These are phyloP conservation scores for Nepenthes alata DNA, from an alignment of 179 eudicot genomes.

Conservation along the genomic window DNA sequence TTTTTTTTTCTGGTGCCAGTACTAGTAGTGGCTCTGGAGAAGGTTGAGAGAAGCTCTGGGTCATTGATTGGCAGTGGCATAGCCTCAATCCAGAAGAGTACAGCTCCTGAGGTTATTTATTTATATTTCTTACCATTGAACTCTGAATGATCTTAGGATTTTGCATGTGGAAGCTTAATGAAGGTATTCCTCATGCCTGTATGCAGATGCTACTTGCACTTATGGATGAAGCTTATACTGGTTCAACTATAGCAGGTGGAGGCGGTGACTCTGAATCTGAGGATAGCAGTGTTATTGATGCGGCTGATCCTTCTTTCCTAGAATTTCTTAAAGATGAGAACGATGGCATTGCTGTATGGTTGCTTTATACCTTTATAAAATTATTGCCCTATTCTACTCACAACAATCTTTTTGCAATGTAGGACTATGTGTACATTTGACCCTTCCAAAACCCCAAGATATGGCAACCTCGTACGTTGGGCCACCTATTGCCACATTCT, in stretches of 20 bases:
- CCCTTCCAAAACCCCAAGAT: no score
- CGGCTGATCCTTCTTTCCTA: slow-evolving; percentile 80
- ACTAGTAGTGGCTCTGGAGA: slow-evolving; percentile 90
- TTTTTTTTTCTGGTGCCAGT: slow-evolving; percentile 30
- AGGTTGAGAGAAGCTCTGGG: slow-evolving; percentile 86
- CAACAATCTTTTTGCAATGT: background rate
- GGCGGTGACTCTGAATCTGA: slow-evolving; percentile 96
- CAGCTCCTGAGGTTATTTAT: slow-evolving; percentile 79
- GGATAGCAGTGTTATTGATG: slow-evolving; percentile 69
- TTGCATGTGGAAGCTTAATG: slow-evolving; percentile 7
- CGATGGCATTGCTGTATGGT: slow-evolving; percentile 90
- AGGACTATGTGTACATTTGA: no score
- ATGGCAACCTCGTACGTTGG: no score
- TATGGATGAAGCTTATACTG: slow-evolving; percentile 99
- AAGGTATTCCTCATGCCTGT: slow-evolving; percentile 10
- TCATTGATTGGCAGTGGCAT: slow-evolving; percentile 82
- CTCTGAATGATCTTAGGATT: slow-evolving; percentile 3
- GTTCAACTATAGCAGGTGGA: slow-evolving; percentile 92
- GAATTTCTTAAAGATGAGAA: slow-evolving; percentile 98
- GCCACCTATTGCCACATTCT: no score
- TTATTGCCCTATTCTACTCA: no score
- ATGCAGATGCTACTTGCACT: slow-evolving; percentile 91
- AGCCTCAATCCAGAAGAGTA: slow-evolving; percentile 89
- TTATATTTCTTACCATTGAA: background rate
- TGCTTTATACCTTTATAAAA: slow-evolving; percentile 2